These are phyloP conservation scores for Solanum rostratum DNA, from an alignment of 257 asterid species.

Conservation along the genomic window DNA sequence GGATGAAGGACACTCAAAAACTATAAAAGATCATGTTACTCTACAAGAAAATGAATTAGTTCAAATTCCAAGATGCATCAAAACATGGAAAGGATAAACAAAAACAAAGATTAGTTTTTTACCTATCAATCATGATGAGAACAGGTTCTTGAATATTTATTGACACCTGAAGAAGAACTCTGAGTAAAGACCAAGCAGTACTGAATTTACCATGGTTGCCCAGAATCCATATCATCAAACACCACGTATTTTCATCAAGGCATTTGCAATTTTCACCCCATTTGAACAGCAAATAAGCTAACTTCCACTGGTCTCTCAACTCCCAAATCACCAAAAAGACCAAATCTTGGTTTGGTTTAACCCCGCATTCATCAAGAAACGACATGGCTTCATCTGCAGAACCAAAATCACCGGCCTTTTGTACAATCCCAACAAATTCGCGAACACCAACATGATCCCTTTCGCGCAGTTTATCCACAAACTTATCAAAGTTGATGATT, in stretches of 20 bases:
- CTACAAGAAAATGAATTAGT: background rate
- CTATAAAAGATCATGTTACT: background rate
- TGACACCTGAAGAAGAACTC: constrained; percentile 37
- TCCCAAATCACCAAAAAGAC: constrained; percentile 52
- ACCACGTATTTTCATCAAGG: constrained; percentile 40
- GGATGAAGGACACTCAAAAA: background rate
- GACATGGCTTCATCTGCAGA: constrained; percentile 70
- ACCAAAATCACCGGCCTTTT: constrained; percentile 37
- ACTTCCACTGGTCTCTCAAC: constrained; percentile 69
- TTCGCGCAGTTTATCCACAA: constrained; percentile 2
- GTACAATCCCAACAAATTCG: constrained; percentile 32
- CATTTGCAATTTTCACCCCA: constrained; percentile 84
- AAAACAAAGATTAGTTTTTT: background rate
- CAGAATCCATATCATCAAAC: constrained; percentile 78
- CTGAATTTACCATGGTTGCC: constrained; percentile 76
- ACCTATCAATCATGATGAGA: constrained; percentile 87
- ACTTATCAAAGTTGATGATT: constrained; percentile 19
- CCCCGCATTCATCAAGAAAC: constrained; percentile 49
- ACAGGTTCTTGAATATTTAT: constrained; percentile 53
- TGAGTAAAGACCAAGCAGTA: constrained; percentile 81
- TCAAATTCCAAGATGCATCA: background rate
- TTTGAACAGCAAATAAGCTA: constrained; percentile 67
- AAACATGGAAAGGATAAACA: background rate
- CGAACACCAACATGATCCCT: constrained; percentile 11
- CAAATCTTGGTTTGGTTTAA: constrained; percentile 38